Conservation (phyloP, 2,329 filamentous ascomycete species). For the Zymoseptoria ardabiliae region DNA sequence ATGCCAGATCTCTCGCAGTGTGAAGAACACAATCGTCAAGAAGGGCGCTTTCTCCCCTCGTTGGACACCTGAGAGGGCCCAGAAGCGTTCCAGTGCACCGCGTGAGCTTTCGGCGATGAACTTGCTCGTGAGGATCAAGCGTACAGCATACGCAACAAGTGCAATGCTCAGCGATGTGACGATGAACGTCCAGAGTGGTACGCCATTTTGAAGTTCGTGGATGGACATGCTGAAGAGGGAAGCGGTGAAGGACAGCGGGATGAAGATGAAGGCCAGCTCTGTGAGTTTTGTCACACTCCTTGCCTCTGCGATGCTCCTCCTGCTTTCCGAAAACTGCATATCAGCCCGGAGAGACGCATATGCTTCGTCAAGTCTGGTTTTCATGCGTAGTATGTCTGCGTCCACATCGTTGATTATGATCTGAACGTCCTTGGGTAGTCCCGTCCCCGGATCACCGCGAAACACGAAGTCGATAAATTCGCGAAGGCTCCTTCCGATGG, state of each 20-base stretch:
- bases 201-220: slow-evolving; percentile 17
- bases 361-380: slow-evolving; percentile 14
- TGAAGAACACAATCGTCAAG: too few relatives aligned
- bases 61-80: too few relatives aligned
- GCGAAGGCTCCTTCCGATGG: slow-evolving; percentile 3
- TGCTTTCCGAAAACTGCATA: slow-evolving; percentile 26
- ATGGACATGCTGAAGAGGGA: slow-evolving; percentile 28
- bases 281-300: slow-evolving; percentile 28
- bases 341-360: slow-evolving; percentile 32
- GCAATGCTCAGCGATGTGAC: slow-evolving; percentile 6
- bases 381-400: neutral
- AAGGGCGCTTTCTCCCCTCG: too few relatives aligned
- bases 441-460: neutral
- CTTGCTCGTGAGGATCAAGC: slow-evolving; percentile 5
- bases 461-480: slow-evolving; percentile 8
- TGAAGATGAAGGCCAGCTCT: slow-evolving; percentile 29
- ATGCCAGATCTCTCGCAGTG: slow-evolving; percentile 1
- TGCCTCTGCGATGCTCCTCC: slow-evolving; percentile 26
- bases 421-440: slow-evolving; percentile 3
- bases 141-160: slow-evolving; percentile 8
- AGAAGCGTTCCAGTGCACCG: too few relatives aligned
- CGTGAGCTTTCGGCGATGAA: neutral
- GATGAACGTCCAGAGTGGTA: slow-evolving; percentile 11
- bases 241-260: slow-evolving; percentile 11
- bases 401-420: slow-evolving; percentile 2